phyloP scores from a whole-genome alignment of 768 basidiomycete species.

The Boletales sp. region DNA sequence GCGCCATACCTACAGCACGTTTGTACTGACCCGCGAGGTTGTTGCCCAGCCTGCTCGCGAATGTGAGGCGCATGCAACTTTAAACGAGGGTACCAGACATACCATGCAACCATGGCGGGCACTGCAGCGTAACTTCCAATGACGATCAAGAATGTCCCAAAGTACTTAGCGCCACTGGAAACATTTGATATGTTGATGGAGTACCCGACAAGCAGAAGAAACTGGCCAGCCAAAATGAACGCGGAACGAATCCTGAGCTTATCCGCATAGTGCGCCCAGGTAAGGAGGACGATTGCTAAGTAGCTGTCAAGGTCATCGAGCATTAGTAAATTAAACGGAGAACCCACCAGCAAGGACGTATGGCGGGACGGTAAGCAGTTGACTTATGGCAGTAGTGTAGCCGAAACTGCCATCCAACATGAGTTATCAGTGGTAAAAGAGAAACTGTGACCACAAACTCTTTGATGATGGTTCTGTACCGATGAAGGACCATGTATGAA shows the following conservation, averaged over 20 bases:
- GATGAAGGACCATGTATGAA: background rate
- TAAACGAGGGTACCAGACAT: slow-evolving; percentile 13
- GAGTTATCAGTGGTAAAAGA: background rate
- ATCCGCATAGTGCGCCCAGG: slow-evolving; percentile 59
- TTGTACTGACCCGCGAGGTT: slow-evolving; percentile 67
- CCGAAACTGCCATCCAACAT: slow-evolving; percentile 47
- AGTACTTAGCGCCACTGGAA: slow-evolving; percentile 57
- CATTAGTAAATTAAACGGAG: background rate
- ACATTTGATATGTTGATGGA: slow-evolving; percentile 58
- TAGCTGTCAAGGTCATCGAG: background rate
- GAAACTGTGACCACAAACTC: slow-evolving; percentile 26
- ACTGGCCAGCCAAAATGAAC: slow-evolving; percentile 52
- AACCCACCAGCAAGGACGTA: slow-evolving; percentile 59
- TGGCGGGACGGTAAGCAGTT: slow-evolving; percentile 66
- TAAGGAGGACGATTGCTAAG: slow-evolving; percentile 49
- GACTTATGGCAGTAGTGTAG: slow-evolving; percentile 50
- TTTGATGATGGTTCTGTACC: slow-evolving; percentile 54
- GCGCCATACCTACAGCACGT: slow-evolving; percentile 62
- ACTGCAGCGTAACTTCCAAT: slow-evolving; percentile 55
- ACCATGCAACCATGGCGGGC: slow-evolving; percentile 65
- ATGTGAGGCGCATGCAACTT: background rate
- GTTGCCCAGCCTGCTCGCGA: slow-evolving; percentile 45
- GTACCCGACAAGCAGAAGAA: slow-evolving; percentile 55
- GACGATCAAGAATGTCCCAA: slow-evolving; percentile 68
- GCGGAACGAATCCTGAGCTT: slow-evolving; percentile 49